Percentiles rank a stretch among this genome's conserved stretches.
Evolutionary conservation across 805 yeast species (phyloP).

Genomic region (Suhomyces kilbournensis): DNA sequence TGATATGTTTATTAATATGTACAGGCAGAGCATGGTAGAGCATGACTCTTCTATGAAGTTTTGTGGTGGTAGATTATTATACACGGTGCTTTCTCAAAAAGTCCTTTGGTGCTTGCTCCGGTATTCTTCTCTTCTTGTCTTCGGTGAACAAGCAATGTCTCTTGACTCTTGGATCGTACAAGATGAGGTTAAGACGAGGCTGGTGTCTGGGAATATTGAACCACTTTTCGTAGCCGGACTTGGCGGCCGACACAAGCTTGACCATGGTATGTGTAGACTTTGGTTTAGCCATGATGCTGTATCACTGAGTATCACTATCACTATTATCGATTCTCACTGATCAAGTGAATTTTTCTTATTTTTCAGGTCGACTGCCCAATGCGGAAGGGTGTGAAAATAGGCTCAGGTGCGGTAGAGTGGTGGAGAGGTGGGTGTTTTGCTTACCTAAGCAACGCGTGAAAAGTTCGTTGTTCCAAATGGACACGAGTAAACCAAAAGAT

Average conservation of each 20-base stretch:
- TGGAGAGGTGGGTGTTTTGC: background rate
- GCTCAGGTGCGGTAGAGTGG: background rate
- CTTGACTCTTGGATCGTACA: constrained; percentile 50
- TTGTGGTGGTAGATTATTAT: background rate
- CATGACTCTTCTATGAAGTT: background rate
- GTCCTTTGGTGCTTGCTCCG: constrained; percentile 42
- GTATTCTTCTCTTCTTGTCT: constrained; percentile 79
- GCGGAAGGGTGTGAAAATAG: background rate
- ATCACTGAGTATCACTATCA: background rate
- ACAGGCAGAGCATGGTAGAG: background rate
- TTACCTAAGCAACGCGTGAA: constrained; percentile 9
- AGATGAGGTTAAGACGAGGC: constrained; percentile 70
- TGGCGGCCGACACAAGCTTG: constrained; percentile 82
- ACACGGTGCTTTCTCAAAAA: constrained; percentile 21
- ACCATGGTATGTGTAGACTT: constrained; percentile 80
- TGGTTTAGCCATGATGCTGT: constrained; percentile 36
- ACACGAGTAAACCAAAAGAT: constrained; percentile 10
- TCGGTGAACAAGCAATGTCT: constrained; percentile 91
- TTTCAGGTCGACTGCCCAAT: constrained; percentile 1
- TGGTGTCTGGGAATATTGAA: constrained; percentile 79
- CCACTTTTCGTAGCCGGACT: constrained; percentile 84
- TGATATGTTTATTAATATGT: background rate
- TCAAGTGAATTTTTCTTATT: background rate
- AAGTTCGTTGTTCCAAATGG: constrained; percentile 9
- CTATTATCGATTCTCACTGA: no score